Base-by-base conservation (phyloP, 352 stramenopile genomes). In the Globisporangium echinulatum region DNA sequence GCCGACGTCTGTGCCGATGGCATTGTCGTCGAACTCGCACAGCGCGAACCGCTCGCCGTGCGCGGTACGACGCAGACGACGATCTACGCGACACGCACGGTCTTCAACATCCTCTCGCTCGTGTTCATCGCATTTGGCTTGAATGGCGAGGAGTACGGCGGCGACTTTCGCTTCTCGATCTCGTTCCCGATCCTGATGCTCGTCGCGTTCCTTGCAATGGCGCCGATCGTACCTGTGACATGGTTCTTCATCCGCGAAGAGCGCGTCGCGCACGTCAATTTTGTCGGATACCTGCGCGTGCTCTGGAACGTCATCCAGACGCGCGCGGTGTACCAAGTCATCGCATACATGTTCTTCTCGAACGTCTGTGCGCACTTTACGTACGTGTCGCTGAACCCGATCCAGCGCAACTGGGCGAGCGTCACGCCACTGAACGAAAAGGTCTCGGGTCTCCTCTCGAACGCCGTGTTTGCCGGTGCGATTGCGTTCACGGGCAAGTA, bases 401-500 rank as follows among this genome's bases (percentile, higher is more conserved):
- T 87, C 43, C 68, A 79, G 56, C 67, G 51, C 2, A 62, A 69
- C 56, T 87, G 77, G 79, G 64, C 69, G 0, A 63, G 69, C 14
- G 75, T 83, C n/a, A 63, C 68, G 1, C 70, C 71, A 15, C 48
- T 87, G 9, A 64, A 71, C 10, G 64, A 85, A 43, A 80, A 74
- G 52, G 58, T 83, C 33, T 54, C 58, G 6, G 58, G 52, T 7
- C 63, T 85, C 19, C 63, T 75, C 9, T 67, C 25, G 14, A 78
- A 69, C 15, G 58, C 48, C 10, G n/a, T 74, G 10, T 71, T 68
- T n/a, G 46, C 49, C 4, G 37, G 54, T 1, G 64, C 72, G 1
- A 69, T 88, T 25, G 81, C 67, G 64, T 64, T 79, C 38, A 70
- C 72, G 3, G 71, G 72, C 33, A 85, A 76, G 49, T 87, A 77